Evolutionary conservation across 257 asterid species (phyloP).

Genomic region (Forsythia suspensa): DNA sequence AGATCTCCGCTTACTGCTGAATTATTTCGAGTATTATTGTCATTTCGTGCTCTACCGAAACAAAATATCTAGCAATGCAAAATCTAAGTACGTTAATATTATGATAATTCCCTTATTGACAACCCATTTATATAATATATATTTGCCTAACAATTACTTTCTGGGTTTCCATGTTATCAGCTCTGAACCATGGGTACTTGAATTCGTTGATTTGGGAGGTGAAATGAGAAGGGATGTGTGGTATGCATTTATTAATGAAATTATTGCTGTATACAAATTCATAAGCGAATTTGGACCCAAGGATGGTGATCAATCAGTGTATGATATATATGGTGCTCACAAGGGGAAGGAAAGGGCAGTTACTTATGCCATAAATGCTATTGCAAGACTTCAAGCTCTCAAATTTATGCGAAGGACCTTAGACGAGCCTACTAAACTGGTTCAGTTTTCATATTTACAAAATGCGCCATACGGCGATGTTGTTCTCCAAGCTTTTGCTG

Average conservation of each 20-base stretch:
- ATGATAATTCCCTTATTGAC: background rate
- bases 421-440: slow-evolving; percentile 86
- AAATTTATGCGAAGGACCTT: slow-evolving; percentile 66
- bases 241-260: slow-evolving; percentile 79
- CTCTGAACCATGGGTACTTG: slow-evolving; percentile 64
- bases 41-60: background rate
- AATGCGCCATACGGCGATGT: slow-evolving; percentile 81
- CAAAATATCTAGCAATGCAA: background rate
- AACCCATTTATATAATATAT: background rate
- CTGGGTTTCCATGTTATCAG: slow-evolving; percentile 34
- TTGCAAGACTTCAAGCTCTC: slow-evolving; percentile 89
- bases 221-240: slow-evolving; percentile 97
- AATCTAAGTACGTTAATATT: background rate
- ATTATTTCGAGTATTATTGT: background rate
- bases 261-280: slow-evolving; percentile 65
- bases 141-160: background rate
- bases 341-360: slow-evolving; percentile 71
- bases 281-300: slow-evolving; percentile 72
- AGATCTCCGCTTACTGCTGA: background rate
- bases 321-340: slow-evolving; percentile 68
- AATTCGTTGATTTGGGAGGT: slow-evolving; percentile 85
- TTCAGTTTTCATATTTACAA: slow-evolving; percentile 67
- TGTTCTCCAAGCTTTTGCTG: slow-evolving; percentile 86
- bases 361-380: slow-evolving; percentile 55
- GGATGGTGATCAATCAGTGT: slow-evolving; percentile 63